These are phyloP conservation scores for Botrytis fabae DNA, from an alignment of 2,329 filamentous ascomycete species.

Conservation along the genomic window DNA sequence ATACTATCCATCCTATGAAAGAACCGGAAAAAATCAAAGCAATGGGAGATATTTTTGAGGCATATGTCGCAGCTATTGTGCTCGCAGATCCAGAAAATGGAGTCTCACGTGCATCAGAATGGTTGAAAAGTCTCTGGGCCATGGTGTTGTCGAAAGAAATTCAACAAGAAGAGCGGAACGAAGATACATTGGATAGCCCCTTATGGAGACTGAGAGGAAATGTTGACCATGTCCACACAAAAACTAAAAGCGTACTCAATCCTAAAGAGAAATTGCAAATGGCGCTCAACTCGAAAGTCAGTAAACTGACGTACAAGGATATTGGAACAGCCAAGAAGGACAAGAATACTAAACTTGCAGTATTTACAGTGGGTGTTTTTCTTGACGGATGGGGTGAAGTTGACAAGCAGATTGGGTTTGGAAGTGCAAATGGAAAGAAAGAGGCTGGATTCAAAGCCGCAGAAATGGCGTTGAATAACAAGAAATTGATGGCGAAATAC, in stretches of 20 bases:
- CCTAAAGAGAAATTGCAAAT: constrained; percentile 56
- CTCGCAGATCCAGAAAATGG: constrained; percentile 66
- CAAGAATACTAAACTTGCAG: constrained; percentile 52
- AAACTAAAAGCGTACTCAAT: constrained; percentile 34
- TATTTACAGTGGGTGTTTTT: constrained; percentile 64
- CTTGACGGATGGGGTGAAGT: constrained; percentile 69
- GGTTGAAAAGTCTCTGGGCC: constrained; percentile 76
- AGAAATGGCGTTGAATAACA: constrained; percentile 61
- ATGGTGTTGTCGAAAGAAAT: constrained; percentile 61
- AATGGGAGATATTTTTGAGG: constrained; percentile 84
- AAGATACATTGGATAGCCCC: constrained; percentile 31
- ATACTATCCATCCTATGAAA: constrained; percentile 9
- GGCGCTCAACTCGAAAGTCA: constrained; percentile 52
- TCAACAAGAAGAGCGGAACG: constrained; percentile 40
- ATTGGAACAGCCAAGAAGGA: constrained; percentile 55
- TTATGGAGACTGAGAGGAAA: constrained; percentile 37
- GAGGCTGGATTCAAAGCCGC: constrained; percentile 71
- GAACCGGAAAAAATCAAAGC: constrained; percentile 66
- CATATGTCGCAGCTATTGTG: constrained; percentile 80
- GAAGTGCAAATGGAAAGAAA: constrained; percentile 64
- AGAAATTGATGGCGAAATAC: constrained; percentile 55
- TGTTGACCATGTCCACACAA: constrained; percentile 22
- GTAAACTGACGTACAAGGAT: constrained; percentile 63
- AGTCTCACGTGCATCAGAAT: constrained; percentile 60
- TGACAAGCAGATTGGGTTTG: constrained; percentile 58